Evolutionary conservation across 768 basidiomycete genomes (phyloP).

Genomic region (Lactarius akahatsu): DNA sequence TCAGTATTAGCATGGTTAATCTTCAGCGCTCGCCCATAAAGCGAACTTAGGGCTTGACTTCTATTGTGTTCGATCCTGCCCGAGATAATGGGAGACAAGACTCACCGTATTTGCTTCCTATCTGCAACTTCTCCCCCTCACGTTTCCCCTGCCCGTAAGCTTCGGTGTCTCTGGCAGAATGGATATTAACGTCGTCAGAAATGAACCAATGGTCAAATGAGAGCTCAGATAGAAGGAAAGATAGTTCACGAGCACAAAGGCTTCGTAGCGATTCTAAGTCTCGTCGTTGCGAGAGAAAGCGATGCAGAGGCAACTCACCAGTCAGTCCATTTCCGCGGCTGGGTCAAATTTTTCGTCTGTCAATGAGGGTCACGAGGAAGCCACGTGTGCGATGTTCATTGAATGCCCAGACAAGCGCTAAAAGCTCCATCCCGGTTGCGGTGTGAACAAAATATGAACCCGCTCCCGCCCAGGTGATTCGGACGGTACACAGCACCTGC

Average conservation of each 20-base stretch:
- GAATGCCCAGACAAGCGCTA: not conserved
- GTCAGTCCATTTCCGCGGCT: constrained; percentile 70
- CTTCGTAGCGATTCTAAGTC: constrained; percentile 44
- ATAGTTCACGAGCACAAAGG: constrained; percentile 61
- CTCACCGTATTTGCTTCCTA: constrained; percentile 41
- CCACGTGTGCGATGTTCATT: not conserved
- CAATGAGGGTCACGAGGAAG: not conserved
- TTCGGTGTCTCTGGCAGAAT: not conserved
- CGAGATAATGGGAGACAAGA: constrained; percentile 23
- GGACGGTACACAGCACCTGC: not conserved
- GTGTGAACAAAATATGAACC: too few relatives aligned
- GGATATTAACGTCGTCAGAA: not conserved
- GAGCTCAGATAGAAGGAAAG: constrained; percentile 51
- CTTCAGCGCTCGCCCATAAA: constrained; percentile 70
- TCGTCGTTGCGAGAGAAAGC: not conserved
- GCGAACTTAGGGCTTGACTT: constrained; percentile 84
- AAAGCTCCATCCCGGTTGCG: too few relatives aligned
- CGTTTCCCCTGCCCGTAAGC: too few relatives aligned
- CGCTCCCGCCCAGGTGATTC: not conserved
- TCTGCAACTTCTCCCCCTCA: not conserved
- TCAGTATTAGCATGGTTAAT: constrained; percentile 88
- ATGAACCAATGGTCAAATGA: constrained; percentile 17
- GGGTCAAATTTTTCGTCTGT: too few relatives aligned
- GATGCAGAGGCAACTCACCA: too few relatives aligned
- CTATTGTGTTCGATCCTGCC: constrained; percentile 71